Evolutionary conservation across 768 basidiomycete genomes (phyloP).

Genomic region (Boletus tylopilopsis): DNA sequence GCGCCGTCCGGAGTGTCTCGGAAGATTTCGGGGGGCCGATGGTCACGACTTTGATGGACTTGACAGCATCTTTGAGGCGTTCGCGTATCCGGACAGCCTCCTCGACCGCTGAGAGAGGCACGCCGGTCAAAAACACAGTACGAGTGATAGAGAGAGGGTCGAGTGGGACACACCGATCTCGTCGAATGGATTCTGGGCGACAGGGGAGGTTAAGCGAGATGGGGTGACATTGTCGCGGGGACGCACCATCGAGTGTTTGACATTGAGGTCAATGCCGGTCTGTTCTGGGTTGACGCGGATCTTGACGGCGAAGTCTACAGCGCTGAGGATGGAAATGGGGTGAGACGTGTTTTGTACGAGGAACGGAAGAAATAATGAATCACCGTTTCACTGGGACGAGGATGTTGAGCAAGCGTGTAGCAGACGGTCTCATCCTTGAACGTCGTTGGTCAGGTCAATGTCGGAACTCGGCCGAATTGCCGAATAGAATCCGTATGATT

Average conservation of each 20-base stretch:
- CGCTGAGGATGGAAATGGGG: conserved; percentile 40
- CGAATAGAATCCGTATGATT: neutral
- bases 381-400: conserved; percentile 94
- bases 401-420: conserved; percentile 73
- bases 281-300: conserved; percentile 95
- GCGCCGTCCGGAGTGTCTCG: conserved; percentile 91
- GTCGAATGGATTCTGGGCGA: conserved; percentile 88
- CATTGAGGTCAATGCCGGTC: conserved; percentile 93
- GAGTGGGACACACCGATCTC: conserved; percentile 73
- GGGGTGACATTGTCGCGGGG: neutral
- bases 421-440: conserved; percentile 79
- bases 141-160: neutral
- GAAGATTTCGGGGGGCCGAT: conserved; percentile 88
- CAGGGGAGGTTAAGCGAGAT: neutral
- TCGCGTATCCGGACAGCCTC: conserved; percentile 96
- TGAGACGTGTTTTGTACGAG: neutral
- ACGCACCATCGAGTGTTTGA: conserved; percentile 97
- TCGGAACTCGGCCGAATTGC: conserved; percentile 10
- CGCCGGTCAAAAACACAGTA: neutral
- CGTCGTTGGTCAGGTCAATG: conserved; percentile 9
- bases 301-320: conserved; percentile 97
- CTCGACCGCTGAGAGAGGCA: conserved; percentile 71
- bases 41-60: conserved; percentile 88
- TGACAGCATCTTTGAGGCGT: conserved; percentile 67
- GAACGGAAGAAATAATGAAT: neutral